A percentile compares a stretch with the other conserved stretches of the same genome.
These are phyloP conservation scores for Heliamphora pulchella DNA, from an alignment of 179 eudicot genomes.

Conservation along the genomic window DNA sequence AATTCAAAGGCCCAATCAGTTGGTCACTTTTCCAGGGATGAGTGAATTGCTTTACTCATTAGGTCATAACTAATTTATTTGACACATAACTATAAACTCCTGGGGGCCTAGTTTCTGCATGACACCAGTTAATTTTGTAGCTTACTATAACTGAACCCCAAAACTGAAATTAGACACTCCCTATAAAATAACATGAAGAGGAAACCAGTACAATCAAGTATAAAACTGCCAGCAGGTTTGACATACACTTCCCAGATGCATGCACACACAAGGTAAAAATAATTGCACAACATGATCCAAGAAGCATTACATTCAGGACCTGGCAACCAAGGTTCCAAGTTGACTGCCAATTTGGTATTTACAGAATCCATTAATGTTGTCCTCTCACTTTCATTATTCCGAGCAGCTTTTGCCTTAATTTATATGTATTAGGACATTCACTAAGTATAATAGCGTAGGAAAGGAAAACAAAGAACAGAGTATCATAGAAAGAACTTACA, in stretches of 20 bases:
- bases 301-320: background rate
- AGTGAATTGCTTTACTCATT: background rate
- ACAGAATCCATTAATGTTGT: background rate
- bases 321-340: background rate
- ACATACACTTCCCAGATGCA: background rate
- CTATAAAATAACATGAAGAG: too few species aligned
- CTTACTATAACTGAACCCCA: background rate
- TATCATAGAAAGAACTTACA: slow-evolving; percentile 43
- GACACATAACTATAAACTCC: background rate
- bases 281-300: background rate
- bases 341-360: background rate
- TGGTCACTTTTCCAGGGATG: background rate
- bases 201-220: too few species aligned
- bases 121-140: background rate
- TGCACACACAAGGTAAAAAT: background rate
- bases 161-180: background rate
- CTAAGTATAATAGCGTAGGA: background rate
- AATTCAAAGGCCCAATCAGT: slow-evolving; percentile 7
- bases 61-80: background rate
- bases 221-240: background rate
- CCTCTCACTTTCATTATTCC: background rate
- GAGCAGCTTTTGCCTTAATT: background rate
- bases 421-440: background rate
- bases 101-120: background rate
- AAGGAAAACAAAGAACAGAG: background rate